These are phyloP conservation scores for Evernia prunastri DNA, from an alignment of 495 filamentous ascomycete genomes.

Conservation along the genomic window DNA sequence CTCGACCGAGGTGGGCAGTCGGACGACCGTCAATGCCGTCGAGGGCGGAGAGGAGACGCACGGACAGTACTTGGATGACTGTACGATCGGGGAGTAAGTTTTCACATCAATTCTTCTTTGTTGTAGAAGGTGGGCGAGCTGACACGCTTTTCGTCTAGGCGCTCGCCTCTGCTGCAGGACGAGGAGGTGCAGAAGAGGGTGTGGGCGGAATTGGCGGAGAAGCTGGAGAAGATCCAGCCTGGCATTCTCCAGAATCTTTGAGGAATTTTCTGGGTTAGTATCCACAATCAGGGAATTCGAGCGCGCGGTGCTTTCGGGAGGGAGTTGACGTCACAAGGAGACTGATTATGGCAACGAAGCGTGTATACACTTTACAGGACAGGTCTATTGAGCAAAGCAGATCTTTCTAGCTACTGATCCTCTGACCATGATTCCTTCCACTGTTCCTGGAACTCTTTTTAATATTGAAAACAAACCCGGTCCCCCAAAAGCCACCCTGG, in stretches of 20 bases:
- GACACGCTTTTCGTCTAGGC: conserved; percentile 7
- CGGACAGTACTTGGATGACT: conserved; percentile 33
- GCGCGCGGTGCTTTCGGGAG: no score
- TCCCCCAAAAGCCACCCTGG: no score
- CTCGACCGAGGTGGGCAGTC: conserved; percentile 37
- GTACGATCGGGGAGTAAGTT: conserved; percentile 15
- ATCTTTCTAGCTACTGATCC: no score
- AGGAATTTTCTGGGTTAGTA: background rate
- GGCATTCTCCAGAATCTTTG: conserved; percentile 23
- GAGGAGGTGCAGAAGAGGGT: conserved; percentile 28
- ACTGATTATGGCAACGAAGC: no score
- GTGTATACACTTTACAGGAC: no score
- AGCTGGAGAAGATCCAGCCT: conserved; percentile 29
- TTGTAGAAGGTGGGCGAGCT: background rate
- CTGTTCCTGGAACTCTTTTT: no score
- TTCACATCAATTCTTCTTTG: background rate
- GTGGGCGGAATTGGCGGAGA: conserved; percentile 31
- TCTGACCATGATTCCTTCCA: no score
- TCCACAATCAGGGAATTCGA: no score
- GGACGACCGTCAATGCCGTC: conserved; percentile 37
- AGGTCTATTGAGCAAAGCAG: no score
- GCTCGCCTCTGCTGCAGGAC: conserved; percentile 25
- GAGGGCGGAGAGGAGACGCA: conserved; percentile 33
- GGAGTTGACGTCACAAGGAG: no score
- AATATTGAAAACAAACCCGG: no score